Conservation (phyloP, 1,284 basidiomycete genomes). For the Ganoderma multipileum region DNA sequence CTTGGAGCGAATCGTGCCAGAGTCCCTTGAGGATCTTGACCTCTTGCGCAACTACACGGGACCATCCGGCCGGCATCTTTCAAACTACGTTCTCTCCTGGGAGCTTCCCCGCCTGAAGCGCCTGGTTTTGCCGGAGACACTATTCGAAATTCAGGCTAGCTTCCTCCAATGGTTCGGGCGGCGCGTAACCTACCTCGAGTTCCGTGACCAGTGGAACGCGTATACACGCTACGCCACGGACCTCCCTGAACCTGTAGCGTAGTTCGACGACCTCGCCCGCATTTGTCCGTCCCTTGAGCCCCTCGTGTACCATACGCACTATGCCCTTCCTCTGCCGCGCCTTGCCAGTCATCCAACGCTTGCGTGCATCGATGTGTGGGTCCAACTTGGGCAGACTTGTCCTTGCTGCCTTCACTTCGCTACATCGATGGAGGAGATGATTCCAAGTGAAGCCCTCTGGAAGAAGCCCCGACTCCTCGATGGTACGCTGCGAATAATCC, state of each 20-base stretch:
- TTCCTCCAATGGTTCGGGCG: conserved; percentile 13
- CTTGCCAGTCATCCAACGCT: conserved; percentile 17
- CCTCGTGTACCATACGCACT: conserved; percentile 15
- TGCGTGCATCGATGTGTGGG: conserved; percentile 18
- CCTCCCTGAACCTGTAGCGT: background rate
- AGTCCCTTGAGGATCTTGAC: conserved; percentile 19
- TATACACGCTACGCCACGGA: background rate
- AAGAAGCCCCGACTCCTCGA: conserved; percentile 25
- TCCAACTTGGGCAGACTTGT: background rate
- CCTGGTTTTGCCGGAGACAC: conserved; percentile 12
- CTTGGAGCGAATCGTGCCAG: conserved; percentile 2
- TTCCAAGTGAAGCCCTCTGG: conserved; percentile 10
- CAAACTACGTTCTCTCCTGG: conserved; percentile 9
- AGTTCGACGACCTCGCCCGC: conserved; percentile 9
- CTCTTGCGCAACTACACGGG: conserved; percentile 17
- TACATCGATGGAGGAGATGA: background rate
- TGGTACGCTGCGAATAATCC: conserved; percentile 9
- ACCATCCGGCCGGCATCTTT: background rate
- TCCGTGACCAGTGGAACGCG: conserved; percentile 18
- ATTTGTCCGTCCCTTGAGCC: conserved; percentile 16
- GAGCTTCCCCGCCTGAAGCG: conserved; percentile 17
- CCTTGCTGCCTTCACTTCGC: background rate
- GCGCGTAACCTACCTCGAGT: conserved; percentile 20
- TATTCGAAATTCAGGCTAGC: conserved; percentile 9
- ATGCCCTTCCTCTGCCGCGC: conserved; percentile 1